Base-by-base conservation (phyloP, 495 filamentous ascomycete species). In the Aspergillus mulundensis region DNA sequence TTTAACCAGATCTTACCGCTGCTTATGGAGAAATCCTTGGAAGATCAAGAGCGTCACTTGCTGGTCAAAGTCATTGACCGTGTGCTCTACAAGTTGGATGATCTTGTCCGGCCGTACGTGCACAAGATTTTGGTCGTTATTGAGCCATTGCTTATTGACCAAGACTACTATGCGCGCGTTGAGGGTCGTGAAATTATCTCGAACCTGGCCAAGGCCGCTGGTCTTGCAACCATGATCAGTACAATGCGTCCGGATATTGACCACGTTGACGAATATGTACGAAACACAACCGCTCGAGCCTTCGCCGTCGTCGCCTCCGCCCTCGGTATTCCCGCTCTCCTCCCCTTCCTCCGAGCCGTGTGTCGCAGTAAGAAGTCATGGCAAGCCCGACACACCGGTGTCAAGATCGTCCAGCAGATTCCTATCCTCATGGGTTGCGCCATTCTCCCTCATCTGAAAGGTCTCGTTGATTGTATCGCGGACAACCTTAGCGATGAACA, bases 61-160 rank as follows among this genome's bases (percentile, higher is more conserved):
- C 84, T 99, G 36, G 95, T 97, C 71, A 99, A 99, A 77, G 95
- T 99, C 66, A 97, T 99, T 70, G 95, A 97, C 65, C 89, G 95
- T 69, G 90, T 97, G 53, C 84, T 99, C 23, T 99, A 97, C 80
- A 99, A 99, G 76, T 81, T 99, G 18, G 95, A 97, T 66, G 94
- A 97, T 65, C 82, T 97, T 59, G 94, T 97, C 45, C 88, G 95
- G 40, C 95, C 95, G 18, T 97, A 90, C 59, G 93, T 96, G 11
- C 95, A 99, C 73, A 97, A 97, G 75, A 97, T 99, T 61, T 78
- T 99, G 51, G 95, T 99, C 56, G 95, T 99, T 71, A 99, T 99
- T 64, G 95, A 99, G 77, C 95, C 95, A 7, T 77, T 99, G 59
- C 85, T 99, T 61, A 99, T 99, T 65, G 95, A 97, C 69, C 94